Conservation (phyloP, 495 filamentous ascomycete genomes). For the Hypoxylon rickii region DNA sequence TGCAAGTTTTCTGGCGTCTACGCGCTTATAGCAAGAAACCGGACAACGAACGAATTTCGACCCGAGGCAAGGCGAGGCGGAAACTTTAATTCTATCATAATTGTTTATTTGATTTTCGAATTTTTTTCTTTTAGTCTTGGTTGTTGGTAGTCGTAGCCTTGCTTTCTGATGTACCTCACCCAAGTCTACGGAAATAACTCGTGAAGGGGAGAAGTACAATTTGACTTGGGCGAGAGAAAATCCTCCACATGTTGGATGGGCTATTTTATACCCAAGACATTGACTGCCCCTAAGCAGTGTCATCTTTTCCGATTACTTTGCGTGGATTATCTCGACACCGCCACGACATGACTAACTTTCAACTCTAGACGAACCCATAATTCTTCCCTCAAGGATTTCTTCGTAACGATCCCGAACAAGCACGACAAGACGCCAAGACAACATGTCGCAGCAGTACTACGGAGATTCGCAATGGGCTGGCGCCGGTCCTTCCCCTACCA, state of each 20-base stretch:
- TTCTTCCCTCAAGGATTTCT: conserved; percentile 1
- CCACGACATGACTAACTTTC: conserved; percentile 15
- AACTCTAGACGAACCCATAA: conserved; percentile 9
- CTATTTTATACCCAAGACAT: not conserved
- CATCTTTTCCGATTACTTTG: not conserved
- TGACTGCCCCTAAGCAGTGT: not conserved
- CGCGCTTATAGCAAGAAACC: conserved; percentile 20
- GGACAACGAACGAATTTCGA: conserved; percentile 17
- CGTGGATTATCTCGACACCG: not conserved
- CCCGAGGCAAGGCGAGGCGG: conserved; percentile 6
- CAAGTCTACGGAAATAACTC: not conserved
- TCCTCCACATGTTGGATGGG: not conserved
- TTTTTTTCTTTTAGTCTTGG: not conserved
- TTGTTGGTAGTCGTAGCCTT: not conserved
- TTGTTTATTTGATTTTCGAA: conserved; percentile 4
- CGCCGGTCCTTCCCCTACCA: conserved; percentile 60
- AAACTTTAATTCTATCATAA: conserved; percentile 14
- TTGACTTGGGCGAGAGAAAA: not conserved
- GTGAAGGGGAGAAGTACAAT: not conserved
- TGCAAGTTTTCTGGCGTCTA: conserved; percentile 4
- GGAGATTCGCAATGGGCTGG: conserved; percentile 81
- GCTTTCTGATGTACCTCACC: not conserved
- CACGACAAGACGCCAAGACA: not conserved
- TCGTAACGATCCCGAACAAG: not conserved
- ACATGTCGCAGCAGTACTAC: conserved; percentile 66